Percentiles rank a stretch among this genome's conserved stretches.
Evolutionary conservation across 192 early-diverging fungal genomes (phyloP).

Genomic region (Umbelopsis sp.): DNA sequence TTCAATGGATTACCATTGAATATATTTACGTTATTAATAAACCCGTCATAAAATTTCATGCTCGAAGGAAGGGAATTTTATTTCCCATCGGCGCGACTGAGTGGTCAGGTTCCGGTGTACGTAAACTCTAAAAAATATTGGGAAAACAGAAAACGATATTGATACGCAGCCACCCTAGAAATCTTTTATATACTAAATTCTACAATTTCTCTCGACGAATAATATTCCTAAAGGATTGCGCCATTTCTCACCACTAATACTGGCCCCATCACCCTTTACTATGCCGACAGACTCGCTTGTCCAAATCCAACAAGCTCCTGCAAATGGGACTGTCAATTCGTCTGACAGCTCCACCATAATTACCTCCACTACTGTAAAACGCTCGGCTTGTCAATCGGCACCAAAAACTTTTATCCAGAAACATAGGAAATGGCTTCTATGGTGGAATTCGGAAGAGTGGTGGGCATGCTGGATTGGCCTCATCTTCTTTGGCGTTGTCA

Average conservation of each 20-base stretch:
- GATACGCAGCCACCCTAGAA: not conserved
- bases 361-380: not conserved
- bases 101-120: not conserved
- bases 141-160: too few relatives aligned
- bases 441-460: slow-evolving; percentile 61
- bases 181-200: not conserved
- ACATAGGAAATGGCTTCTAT: slow-evolving; percentile 42
- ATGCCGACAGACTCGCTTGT: not conserved
- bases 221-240: not conserved
- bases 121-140: not conserved
- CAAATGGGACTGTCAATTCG: slow-evolving; percentile 7
- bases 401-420: not conserved
- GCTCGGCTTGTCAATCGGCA: not conserved
- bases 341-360: not conserved
- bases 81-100: not conserved
- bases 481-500: slow-evolving; percentile 48
- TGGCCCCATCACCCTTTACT: not conserved
- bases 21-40: too few relatives aligned
- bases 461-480: slow-evolving; percentile 60
- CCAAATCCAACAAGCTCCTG: not conserved
- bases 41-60: too few relatives aligned
- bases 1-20: too few relatives aligned
- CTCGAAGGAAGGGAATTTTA: not conserved
- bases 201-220: not conserved
- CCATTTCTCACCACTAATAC: slow-evolving; percentile 5